Evolutionary conservation across 148 eudicot genomes (phyloP).

Genomic region (Agrostemma githago): DNA sequence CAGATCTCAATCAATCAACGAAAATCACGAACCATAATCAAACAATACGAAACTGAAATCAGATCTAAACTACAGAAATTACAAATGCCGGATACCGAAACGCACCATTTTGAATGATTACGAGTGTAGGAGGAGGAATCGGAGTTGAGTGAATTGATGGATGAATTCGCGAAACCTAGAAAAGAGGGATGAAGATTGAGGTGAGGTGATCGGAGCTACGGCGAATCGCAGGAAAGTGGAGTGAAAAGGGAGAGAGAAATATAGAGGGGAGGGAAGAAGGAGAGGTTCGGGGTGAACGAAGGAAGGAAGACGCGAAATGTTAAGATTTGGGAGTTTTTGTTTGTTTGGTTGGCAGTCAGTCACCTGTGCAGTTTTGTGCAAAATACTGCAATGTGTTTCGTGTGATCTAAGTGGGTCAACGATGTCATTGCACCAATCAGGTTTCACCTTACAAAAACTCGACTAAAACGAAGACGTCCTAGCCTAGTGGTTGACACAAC

Average conservation of each 20-base stretch:
- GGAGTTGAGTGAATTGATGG: conserved; percentile 2
- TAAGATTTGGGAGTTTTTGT: too few relatives aligned
- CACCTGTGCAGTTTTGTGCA: too few relatives aligned
- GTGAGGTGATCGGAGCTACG: conserved; percentile 8
- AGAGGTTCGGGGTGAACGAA: background rate
- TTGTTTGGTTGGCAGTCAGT: too few relatives aligned
- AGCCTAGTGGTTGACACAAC: too few relatives aligned
- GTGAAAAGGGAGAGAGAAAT: background rate
- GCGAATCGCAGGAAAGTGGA: conserved; percentile 23
- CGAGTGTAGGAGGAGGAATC: conserved; percentile 5
- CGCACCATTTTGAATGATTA: conserved; percentile 38
- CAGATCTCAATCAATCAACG: conserved; percentile 26
- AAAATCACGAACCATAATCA: background rate
- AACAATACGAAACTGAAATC: conserved; percentile 12
- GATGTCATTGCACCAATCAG: too few relatives aligned
- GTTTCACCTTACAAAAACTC: too few relatives aligned
- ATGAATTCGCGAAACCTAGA: background rate
- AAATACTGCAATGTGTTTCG: too few relatives aligned
- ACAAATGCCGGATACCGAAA: conserved; percentile 11
- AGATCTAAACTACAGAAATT: conserved; percentile 26
- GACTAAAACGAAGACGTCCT: too few relatives aligned
- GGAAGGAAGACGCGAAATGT: background rate
- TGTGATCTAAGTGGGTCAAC: too few relatives aligned
- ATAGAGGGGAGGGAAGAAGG: background rate
- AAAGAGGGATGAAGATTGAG: background rate